Conservation (phyloP, 108 stramenopile genomes). For the Fistulifera solaris region DNA sequence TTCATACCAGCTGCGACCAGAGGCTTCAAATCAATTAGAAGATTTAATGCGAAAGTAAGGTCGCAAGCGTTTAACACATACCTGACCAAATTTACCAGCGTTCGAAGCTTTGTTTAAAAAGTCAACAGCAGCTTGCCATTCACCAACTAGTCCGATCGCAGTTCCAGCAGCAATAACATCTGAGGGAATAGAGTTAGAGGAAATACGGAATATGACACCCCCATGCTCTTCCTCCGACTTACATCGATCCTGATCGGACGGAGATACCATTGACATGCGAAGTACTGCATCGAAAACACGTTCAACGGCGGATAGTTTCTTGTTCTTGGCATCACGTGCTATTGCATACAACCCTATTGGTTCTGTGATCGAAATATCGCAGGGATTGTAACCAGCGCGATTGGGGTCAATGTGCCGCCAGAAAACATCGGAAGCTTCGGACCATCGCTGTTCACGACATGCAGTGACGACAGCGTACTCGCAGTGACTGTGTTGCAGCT, state of each 20-base stretch:
- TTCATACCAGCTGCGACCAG: slow-evolving; percentile 57
- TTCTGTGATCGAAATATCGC: slow-evolving; percentile 23
- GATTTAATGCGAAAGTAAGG: slow-evolving; percentile 11
- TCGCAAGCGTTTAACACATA: not conserved
- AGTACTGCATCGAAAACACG: slow-evolving; percentile 58
- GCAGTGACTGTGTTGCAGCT: slow-evolving; percentile 42
- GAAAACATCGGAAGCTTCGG: slow-evolving; percentile 53
- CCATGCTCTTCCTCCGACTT: slow-evolving; percentile 5
- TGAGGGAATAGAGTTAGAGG: slow-evolving; percentile 1
- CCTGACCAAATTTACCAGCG: slow-evolving; percentile 20
- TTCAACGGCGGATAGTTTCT: slow-evolving; percentile 24
- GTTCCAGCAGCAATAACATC: slow-evolving; percentile 74
- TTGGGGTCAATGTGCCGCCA: slow-evolving; percentile 54
- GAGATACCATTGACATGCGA: slow-evolving; percentile 66
- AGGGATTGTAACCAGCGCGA: slow-evolving; percentile 24
- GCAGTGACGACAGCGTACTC: slow-evolving; percentile 43
- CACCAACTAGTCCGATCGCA: slow-evolving; percentile 67
- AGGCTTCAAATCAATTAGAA: slow-evolving; percentile 14
- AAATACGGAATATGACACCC: not conserved
- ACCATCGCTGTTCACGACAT: slow-evolving; percentile 43
- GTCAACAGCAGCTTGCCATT: slow-evolving; percentile 47
- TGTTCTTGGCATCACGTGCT: slow-evolving; percentile 18
- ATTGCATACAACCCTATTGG: slow-evolving; percentile 53
- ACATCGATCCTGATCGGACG: slow-evolving; percentile 53
- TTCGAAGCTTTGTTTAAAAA: slow-evolving; percentile 31